These are phyloP conservation scores for Penicillium longicatenatum DNA, from an alignment of 495 filamentous ascomycete genomes.

Conservation along the genomic window DNA sequence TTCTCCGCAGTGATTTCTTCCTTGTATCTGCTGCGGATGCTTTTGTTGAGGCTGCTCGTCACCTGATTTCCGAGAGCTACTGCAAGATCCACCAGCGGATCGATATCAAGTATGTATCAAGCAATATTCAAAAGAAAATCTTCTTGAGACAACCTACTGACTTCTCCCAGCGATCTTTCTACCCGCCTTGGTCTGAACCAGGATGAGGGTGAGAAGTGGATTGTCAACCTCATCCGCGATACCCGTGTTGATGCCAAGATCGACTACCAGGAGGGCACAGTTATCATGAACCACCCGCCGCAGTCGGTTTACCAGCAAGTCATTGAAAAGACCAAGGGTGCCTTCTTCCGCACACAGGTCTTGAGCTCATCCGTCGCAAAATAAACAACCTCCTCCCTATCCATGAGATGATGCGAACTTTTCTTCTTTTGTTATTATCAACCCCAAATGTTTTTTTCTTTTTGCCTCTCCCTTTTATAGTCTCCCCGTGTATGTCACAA, in stretches of 20 bases:
- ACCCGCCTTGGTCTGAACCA: conserved; percentile 83
- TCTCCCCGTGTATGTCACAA: conserved; percentile 38
- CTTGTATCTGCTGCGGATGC: conserved; percentile 78
- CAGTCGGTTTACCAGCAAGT: conserved; percentile 99
- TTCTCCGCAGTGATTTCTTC: conserved; percentile 95
- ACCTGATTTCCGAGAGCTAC: conserved; percentile 96
- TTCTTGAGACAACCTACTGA: neutral
- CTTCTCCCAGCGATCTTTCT: conserved; percentile 69
- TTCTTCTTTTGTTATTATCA: conserved; percentile 40
- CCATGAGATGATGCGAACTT: conserved; percentile 31
- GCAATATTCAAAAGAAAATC: neutral
- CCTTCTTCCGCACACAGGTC: conserved; percentile 85
- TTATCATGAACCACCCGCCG: conserved; percentile 99
- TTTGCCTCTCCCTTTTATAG: conserved; percentile 45
- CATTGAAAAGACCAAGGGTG: conserved; percentile 93
- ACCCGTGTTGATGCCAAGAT: conserved; percentile 98
- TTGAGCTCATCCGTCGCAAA: conserved; percentile 59
- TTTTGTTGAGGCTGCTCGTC: conserved; percentile 92
- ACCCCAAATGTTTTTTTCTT: conserved; percentile 36
- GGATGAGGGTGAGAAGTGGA: conserved; percentile 99
- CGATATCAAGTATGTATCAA: conserved; percentile 75
- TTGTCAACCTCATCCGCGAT: conserved; percentile 97
- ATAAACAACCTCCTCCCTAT: conserved; percentile 31
- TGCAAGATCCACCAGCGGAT: conserved; percentile 99
- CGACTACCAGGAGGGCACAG: conserved; percentile 97